These are phyloP conservation scores for Gigaspora rosea DNA, from an alignment of 192 early-diverging fungal genomes.

Conservation along the genomic window DNA sequence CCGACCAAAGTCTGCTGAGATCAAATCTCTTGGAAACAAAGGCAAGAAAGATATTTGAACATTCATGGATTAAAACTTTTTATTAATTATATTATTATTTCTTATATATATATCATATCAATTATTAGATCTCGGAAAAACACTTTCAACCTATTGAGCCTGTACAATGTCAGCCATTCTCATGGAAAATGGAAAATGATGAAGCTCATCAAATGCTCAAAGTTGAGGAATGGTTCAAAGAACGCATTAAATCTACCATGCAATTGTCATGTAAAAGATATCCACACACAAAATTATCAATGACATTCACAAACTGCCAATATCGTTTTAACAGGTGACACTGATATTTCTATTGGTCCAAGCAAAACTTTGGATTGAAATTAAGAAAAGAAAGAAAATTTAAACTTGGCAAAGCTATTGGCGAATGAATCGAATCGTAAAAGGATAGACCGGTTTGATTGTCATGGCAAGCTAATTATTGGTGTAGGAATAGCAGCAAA, in stretches of 20 bases:
- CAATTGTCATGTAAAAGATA: neutral
- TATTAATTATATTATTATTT: slow-evolving; percentile 14
- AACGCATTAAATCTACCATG: neutral
- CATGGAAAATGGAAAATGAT: slow-evolving; percentile 18
- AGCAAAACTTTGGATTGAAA: slow-evolving; percentile 17
- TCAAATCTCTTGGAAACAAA: slow-evolving; percentile 2
- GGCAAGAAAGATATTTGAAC: slow-evolving; percentile 6
- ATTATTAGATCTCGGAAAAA: slow-evolving; percentile 14
- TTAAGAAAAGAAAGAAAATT: slow-evolving; percentile 12
- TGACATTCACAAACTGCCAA: neutral
- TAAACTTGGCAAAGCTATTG: slow-evolving; percentile 3
- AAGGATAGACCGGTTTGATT: too few species aligned
- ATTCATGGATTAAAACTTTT: slow-evolving; percentile 8
- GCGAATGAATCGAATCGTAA: too few species aligned
- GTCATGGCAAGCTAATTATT: too few species aligned
- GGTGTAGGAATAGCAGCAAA: too few species aligned
- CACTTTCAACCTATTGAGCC: slow-evolving; percentile 18
- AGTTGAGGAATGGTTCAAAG: slow-evolving; percentile 18
- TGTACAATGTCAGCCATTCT: slow-evolving; percentile 3
- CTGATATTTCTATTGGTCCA: slow-evolving; percentile 25
- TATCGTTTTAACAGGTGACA: neutral
- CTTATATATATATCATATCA: slow-evolving; percentile 10
- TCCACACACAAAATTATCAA: slow-evolving; percentile 19
- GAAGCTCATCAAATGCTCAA: slow-evolving; percentile 17
- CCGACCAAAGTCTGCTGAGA: slow-evolving; percentile 2